phyloP scores from a whole-genome alignment of 768 basidiomycete species.

The Coprinopsis marcescibilis region DNA sequence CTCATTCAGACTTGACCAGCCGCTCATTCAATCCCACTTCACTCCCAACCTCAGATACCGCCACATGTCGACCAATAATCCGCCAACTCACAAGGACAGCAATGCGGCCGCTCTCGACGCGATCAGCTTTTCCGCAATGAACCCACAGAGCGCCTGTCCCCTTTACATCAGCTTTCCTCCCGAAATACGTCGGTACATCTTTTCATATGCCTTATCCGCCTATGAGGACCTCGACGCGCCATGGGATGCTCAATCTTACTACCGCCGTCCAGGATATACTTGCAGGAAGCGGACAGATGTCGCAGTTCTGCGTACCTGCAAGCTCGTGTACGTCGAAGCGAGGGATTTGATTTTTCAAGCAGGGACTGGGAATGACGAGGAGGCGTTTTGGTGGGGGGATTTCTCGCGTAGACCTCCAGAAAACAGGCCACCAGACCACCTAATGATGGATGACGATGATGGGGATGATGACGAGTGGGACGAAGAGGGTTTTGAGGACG shows the following conservation, averaged over 20 bases:
- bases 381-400: background rate
- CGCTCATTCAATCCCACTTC: no score
- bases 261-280: constrained; percentile 1
- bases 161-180: background rate
- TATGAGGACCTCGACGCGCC: background rate
- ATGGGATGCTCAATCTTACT: background rate
- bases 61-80: no score
- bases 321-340: background rate
- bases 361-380: background rate
- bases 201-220: background rate
- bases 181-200: background rate
- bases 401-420: background rate
- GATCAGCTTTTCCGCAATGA: no score
- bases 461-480: no score
- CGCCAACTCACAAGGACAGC: no score
- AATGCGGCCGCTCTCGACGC: no score
- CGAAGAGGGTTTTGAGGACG: no score
- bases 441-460: no score
- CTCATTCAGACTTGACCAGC: no score
- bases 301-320: background rate
- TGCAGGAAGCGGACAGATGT: background rate
- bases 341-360: background rate
- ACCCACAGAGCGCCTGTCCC: background rate
- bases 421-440: no score
- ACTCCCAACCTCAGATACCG: no score